Evolutionary conservation across 2,329 filamentous ascomycete genomes (phyloP), one percentile per base, ranked within the genome.

Genomic region (Cladosporium sp.): DNA sequence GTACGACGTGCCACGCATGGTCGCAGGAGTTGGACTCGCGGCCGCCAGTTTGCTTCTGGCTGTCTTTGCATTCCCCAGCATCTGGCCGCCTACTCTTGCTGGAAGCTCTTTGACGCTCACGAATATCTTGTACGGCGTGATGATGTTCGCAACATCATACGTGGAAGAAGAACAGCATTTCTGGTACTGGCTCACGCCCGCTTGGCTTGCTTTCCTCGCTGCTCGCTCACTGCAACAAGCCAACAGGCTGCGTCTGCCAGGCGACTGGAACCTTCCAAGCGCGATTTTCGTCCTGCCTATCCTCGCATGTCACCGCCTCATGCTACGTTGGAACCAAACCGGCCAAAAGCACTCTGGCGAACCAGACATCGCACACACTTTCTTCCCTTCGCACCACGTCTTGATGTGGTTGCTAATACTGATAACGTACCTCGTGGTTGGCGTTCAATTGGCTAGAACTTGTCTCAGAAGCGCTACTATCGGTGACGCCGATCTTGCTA

Each of bases 101-200:
- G 73, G 72, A 5, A 17, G 73, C n/a, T 74, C 72, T 64, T 75
- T 75, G 60, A 60, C 69, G 2, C 34, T 75, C 2, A 69, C 71
- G 0, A 66, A 72, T 8, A 15, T 69, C 2, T 67, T 80, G 5
- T 96, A 97, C 69, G 86, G 87, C 1, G 72, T 84, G 38, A 95
- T 97, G 85, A 97, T 97, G 92, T 97, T 97, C 75, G 93, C 92
- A 9, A 96, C 90, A 71, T 97, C 92, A 69, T 99, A 94, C 72
- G 91, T 99, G 2, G 94, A 99, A 74, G 94, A 99, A 75, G 94
- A 99, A 73, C 94, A 99, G 51, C 91, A 97, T 65, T 97, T 96
- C 72, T 99, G 94, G 94, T 97, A 99, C 75, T 97, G 93, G 92
- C 76, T 85, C 1, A 83, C 88, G 0, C 86, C 88, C 0, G 82